Evolutionary conservation across 768 basidiomycete species (phyloP), one percentile per base, ranked within the genome.

Genomic region (Tylopilus felleus): DNA sequence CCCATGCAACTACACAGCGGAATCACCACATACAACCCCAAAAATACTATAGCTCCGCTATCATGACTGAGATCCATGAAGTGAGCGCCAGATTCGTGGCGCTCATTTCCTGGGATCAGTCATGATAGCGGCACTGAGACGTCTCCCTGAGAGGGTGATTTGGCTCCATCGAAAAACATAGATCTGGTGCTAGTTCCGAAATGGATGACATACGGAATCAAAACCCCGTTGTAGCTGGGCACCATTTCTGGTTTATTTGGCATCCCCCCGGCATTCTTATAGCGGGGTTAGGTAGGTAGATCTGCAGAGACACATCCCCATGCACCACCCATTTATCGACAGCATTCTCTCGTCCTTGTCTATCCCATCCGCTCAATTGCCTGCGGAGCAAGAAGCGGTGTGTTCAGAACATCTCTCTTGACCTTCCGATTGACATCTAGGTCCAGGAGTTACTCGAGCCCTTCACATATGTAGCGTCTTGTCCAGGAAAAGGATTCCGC

Each of bases 401-500:
- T n/a, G 70, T 55, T 8, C 8, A 19, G 29, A 12, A 33, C 12
- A 19, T 38, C 5, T 6, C 5, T 7, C 23, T 33, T 44, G 21
- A 5, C 10, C 14, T 9, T 38, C 27, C 2, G 33, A 31, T 39
- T 50, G 42, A 57, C 43, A 27, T 22, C 19, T 10, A 8, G 13
- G 14, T 8, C 16, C 33, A 78, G 79, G 73, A 75, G 2, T 65
- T 98, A 17, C 78, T 96, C 10, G 96, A 98, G 68, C 96, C 96
- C 1, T 98, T 84, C 70, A 83, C 81, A 2, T 96, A 95, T 69
- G 81, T 94, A 45, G 85, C 83, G 8, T 81, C 86, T 6, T 84
- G 84, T 55, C 92, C 91, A 0, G 93, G 96, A 13, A 98, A 98
- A 71, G 95, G 97, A 49, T 86, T 98, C 57, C 84, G 96, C 8